These are phyloP conservation scores for Erodium moschatum DNA, from an alignment of 441 rosid species.

Conservation along the genomic window DNA sequence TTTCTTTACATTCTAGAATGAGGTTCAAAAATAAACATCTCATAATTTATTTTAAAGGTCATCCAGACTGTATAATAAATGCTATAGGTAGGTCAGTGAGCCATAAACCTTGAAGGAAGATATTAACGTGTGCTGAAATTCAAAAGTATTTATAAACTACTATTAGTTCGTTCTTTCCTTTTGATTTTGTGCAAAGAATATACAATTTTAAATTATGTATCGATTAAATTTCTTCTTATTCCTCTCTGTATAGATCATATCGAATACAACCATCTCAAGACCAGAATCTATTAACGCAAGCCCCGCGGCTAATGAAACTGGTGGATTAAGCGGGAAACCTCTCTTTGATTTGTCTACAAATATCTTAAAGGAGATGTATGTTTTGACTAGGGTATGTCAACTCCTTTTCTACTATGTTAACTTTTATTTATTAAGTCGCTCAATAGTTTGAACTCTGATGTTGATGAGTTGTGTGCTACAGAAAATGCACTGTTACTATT, in stretches of 20 bases:
- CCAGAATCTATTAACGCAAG: slow-evolving; percentile 50
- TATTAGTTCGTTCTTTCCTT: not conserved
- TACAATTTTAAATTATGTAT: not conserved
- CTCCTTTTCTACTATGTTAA: slow-evolving; percentile 9
- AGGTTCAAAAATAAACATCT: too few species aligned
- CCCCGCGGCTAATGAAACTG: slow-evolving; percentile 56
- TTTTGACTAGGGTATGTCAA: slow-evolving; percentile 71
- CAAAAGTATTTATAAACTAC: not conserved
- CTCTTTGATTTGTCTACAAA: slow-evolving; percentile 62
- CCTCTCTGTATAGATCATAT: slow-evolving; percentile 45
- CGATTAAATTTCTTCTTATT: not conserved
- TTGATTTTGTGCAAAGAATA: not conserved
- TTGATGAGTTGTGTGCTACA: not conserved
- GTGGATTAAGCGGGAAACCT: slow-evolving; percentile 92
- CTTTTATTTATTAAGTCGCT: not conserved
- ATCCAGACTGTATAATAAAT: too few species aligned
- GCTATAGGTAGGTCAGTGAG: too few species aligned
- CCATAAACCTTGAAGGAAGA: too few species aligned
- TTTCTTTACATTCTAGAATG: too few species aligned
- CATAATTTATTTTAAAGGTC: too few species aligned
- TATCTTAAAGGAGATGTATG: slow-evolving; percentile 76
- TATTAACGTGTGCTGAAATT: too few species aligned
- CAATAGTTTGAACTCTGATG: slow-evolving; percentile 1
- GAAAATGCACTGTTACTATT: not conserved
- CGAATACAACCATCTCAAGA: slow-evolving; percentile 86